Evolutionary conservation across 176 grass and related monocot species (phyloP).

Genomic region (Aegilops bicornis): DNA sequence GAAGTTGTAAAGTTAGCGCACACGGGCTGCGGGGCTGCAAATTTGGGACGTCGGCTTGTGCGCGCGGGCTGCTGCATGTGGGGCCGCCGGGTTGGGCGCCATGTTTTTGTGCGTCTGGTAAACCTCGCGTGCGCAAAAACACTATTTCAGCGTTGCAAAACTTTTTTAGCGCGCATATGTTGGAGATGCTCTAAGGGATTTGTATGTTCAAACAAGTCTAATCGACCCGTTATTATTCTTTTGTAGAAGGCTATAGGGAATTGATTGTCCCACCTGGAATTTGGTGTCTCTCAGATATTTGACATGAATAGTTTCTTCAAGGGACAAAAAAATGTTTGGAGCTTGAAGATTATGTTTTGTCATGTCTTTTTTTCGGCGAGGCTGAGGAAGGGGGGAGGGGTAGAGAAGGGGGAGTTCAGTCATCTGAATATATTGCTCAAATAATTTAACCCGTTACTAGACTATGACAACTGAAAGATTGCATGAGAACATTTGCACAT

Average conservation of each 20-base stretch:
- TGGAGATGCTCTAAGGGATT: neutral
- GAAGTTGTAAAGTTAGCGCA: no score
- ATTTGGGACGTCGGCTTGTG: no score
- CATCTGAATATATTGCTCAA: neutral
- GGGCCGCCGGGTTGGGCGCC: no score
- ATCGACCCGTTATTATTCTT: no score
- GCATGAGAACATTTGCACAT: neutral
- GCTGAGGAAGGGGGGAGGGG: no score
- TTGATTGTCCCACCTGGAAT: neutral
- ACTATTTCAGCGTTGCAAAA: no score
- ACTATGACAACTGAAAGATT: neutral
- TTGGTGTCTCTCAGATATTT: neutral
- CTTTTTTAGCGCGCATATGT: no score
- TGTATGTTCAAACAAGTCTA: neutral
- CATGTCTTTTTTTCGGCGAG: neutral
- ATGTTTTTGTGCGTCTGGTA: no score
- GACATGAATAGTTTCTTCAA: neutral
- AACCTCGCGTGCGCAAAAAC: no score
- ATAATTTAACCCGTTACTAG: no score
- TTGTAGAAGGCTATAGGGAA: neutral
- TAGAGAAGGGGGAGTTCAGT: neutral
- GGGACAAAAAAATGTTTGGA: neutral
- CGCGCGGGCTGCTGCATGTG: no score
- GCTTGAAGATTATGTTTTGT: neutral
- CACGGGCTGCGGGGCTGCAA: no score